These are phyloP conservation scores for Geum urbanum DNA, from an alignment of 306 rosid genomes.

Conservation along the genomic window DNA sequence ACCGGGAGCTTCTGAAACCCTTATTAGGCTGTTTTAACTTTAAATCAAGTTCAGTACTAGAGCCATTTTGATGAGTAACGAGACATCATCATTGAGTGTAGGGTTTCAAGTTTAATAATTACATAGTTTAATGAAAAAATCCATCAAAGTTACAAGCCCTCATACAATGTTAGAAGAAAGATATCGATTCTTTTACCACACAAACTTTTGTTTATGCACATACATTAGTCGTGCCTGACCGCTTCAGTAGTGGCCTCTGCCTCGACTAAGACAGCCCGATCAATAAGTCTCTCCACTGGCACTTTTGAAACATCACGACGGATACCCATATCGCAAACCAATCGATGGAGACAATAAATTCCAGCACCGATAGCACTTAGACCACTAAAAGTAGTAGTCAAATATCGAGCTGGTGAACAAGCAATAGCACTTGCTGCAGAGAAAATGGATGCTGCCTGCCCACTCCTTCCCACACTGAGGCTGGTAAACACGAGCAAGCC, in stretches of 20 bases:
- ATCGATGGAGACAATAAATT: slow-evolving; percentile 39
- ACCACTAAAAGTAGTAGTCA: slow-evolving; percentile 1
- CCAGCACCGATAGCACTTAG: slow-evolving; percentile 37
- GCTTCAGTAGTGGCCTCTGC: slow-evolving; percentile 22
- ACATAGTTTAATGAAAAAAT: not conserved
- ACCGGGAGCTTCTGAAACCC: too few species aligned
- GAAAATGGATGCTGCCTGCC: slow-evolving; percentile 49
- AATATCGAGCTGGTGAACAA: slow-evolving; percentile 29
- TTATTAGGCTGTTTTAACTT: too few species aligned
- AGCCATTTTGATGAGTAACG: too few species aligned
- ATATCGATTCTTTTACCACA: not conserved
- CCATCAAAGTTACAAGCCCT: not conserved
- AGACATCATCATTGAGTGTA: too few species aligned
- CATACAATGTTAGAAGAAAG: not conserved
- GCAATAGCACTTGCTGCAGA: slow-evolving; percentile 42
- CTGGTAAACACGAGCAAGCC: slow-evolving; percentile 42
- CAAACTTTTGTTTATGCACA: not conserved
- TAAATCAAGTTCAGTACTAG: too few species aligned
- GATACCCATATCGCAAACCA: slow-evolving; percentile 47
- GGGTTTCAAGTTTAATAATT: too few species aligned
- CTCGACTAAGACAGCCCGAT: slow-evolving; percentile 22
- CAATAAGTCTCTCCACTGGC: slow-evolving; percentile 49
- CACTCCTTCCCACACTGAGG: slow-evolving; percentile 50
- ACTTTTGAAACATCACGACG: slow-evolving; percentile 50
- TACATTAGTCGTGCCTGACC: slow-evolving; percentile 12